Evolutionary conservation across 352 stramenopile genomes (phyloP).

Genomic region (Phytophthora rubi): DNA sequence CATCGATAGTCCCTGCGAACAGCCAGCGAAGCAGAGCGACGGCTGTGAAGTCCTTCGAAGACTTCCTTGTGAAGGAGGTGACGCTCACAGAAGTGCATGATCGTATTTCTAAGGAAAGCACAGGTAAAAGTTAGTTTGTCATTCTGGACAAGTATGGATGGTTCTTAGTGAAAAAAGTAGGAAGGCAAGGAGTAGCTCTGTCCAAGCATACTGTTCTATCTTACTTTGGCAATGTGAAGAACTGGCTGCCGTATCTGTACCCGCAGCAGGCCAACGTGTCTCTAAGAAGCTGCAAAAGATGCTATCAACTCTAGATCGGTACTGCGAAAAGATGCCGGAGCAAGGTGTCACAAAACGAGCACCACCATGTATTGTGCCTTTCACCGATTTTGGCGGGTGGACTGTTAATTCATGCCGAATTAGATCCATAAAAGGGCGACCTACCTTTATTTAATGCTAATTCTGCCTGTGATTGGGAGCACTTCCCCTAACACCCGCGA

Average conservation of each 20-base stretch:
- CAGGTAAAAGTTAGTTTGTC: neutral
- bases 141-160: neutral
- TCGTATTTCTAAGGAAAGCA: neutral
- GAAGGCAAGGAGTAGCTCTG: neutral
- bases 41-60: neutral
- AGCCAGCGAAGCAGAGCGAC: neutral
- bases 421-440: too few species aligned
- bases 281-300: neutral
- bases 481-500: too few species aligned
- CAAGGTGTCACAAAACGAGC: neutral
- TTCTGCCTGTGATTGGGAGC: too few species aligned
- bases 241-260: neutral
- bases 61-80: neutral
- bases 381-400: too few species aligned
- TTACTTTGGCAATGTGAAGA: neutral
- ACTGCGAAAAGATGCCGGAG: neutral
- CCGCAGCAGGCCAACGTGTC: neutral
- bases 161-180: constrained; percentile 1
- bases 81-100: neutral
- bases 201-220: neutral
- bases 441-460: too few species aligned
- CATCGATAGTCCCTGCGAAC: neutral
- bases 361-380: too few species aligned
- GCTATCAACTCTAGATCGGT: too few species aligned
- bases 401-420: too few species aligned